phyloP scores from a whole-genome alignment of 148 eudicot genomes.

The Euryodendron excelsum region DNA sequence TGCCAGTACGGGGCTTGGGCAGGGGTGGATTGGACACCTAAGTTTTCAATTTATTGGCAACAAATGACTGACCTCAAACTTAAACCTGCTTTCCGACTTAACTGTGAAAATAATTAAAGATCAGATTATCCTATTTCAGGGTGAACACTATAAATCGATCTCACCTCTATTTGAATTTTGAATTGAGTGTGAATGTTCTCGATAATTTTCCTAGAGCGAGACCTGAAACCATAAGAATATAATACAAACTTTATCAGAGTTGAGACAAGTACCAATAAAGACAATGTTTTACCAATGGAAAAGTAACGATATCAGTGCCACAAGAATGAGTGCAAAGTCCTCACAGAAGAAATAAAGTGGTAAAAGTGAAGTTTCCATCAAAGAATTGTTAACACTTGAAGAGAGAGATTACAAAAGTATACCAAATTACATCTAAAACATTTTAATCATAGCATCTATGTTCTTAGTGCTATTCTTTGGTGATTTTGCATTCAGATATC shows the following conservation, averaged over 20 bases:
- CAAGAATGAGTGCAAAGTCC: neutral
- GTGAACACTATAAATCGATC: constrained; percentile 6
- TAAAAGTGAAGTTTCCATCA: neutral
- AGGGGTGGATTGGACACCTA: neutral
- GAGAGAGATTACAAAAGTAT: neutral
- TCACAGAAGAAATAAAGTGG: neutral
- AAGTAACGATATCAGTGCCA: neutral
- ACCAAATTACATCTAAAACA: neutral
- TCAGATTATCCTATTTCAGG: neutral
- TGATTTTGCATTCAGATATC: neutral
- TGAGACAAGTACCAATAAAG: neutral
- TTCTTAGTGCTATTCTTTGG: neutral
- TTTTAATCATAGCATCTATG: neutral
- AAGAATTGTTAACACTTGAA: neutral
- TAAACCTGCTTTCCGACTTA: constrained; percentile 4
- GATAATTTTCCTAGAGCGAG: constrained; percentile 57
- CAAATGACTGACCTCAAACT: neutral
- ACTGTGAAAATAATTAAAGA: neutral
- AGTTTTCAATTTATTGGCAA: neutral
- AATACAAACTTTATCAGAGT: constrained; percentile 4
- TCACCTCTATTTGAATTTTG: constrained; percentile 74
- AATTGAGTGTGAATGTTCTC: constrained; percentile 53
- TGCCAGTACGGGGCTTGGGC: neutral
- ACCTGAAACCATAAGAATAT: constrained; percentile 47
- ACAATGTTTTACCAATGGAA: neutral